Conservation (phyloP, 176 grass and related monocot species). For the Avena insularis region DNA sequence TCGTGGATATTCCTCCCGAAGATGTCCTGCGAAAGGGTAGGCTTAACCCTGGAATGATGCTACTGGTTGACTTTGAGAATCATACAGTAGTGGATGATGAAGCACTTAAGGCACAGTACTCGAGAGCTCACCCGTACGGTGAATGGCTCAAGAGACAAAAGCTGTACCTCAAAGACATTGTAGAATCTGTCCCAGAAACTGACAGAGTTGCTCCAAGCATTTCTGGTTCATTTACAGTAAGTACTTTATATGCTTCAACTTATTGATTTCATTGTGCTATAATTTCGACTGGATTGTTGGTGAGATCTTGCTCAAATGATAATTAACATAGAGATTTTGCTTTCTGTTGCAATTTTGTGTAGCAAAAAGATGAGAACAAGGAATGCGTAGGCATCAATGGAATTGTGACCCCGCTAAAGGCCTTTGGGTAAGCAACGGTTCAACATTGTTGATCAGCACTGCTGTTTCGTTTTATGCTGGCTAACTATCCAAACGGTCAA, state of each 20-base stretch:
- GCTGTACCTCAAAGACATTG: conserved; percentile 68
- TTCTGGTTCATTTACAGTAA: conserved; percentile 65
- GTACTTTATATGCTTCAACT: conserved; percentile 37
- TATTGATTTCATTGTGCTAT: conserved; percentile 6
- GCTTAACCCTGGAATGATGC: conserved; percentile 98
- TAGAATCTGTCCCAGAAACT: conserved; percentile 78
- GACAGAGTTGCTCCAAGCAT: conserved; percentile 66
- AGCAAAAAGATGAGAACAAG: conserved; percentile 48
- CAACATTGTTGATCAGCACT: neutral
- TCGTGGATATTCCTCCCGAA: conserved; percentile 85
- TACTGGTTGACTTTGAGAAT: conserved; percentile 97
- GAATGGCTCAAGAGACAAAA: conserved; percentile 93
- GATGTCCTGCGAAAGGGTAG: conserved; percentile 93
- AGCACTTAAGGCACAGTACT: conserved; percentile 83
- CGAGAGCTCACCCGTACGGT: conserved; percentile 80
- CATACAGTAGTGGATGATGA: conserved; percentile 94
- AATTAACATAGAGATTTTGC: neutral
- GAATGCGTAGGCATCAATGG: conserved; percentile 66
- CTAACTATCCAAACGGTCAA: conserved; percentile 34
- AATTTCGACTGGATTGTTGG: conserved; percentile 14
- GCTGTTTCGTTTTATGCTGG: conserved; percentile 13
- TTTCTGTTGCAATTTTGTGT: conserved; percentile 40
- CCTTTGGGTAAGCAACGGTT: conserved; percentile 79
- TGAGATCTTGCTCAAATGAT: neutral
- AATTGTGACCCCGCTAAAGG: conserved; percentile 85